phyloP scores from a whole-genome alignment of 1,284 basidiomycete species.

The Trichosporon sp. region DNA sequence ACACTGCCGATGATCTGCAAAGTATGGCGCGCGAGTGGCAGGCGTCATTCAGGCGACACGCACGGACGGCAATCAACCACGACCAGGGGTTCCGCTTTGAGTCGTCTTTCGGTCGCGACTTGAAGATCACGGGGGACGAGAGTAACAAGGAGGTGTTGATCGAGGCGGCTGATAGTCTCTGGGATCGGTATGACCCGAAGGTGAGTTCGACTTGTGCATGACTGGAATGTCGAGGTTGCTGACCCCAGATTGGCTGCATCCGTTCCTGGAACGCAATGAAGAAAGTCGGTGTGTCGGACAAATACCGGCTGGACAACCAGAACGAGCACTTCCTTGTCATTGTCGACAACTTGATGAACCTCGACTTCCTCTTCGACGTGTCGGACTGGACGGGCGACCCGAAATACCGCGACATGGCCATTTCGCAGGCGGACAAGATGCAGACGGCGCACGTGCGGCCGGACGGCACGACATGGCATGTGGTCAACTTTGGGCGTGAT shows the following conservation, averaged over 20 bases:
- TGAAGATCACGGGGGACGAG: conserved; percentile 26
- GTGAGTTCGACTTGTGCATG: too few species aligned
- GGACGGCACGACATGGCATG: conserved; percentile 37
- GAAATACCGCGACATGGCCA: conserved; percentile 33
- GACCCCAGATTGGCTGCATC: conserved; percentile 30
- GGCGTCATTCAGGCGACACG: conserved; percentile 24
- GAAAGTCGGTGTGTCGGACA: conserved; percentile 15
- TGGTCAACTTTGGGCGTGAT: conserved; percentile 32
- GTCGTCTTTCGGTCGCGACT: conserved; percentile 37
- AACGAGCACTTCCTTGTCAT: conserved; percentile 40
- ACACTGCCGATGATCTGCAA: conserved; percentile 26
- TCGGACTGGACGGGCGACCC: conserved; percentile 31
- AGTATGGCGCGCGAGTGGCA: conserved; percentile 30
- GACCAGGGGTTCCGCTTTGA: conserved; percentile 43
- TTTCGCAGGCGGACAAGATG: conserved; percentile 31
- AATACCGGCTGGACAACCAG: conserved; percentile 28
- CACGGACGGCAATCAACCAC: conserved; percentile 30
- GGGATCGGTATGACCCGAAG: conserved; percentile 30
- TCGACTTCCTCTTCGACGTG: conserved; percentile 37
- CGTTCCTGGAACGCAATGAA: conserved; percentile 34
- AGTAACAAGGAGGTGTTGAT: conserved; percentile 30
- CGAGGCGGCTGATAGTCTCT: conserved; percentile 33
- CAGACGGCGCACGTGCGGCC: conserved; percentile 26
- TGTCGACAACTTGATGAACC: conserved; percentile 46
- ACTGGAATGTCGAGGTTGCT: too few species aligned